Base-by-base conservation (phyloP, 345 rosid species). In the Gossypium australe region DNA sequence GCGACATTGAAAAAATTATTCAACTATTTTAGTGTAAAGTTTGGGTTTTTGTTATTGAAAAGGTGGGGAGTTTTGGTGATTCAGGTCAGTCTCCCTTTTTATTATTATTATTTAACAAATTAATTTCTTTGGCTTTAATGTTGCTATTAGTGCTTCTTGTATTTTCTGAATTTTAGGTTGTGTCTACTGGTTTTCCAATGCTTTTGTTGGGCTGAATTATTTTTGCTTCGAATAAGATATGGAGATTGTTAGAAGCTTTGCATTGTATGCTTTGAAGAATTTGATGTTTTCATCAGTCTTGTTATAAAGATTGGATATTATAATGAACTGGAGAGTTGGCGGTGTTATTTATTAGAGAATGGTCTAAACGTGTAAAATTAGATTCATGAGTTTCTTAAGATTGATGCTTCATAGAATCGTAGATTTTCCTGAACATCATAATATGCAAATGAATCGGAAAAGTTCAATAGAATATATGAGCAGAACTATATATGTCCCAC, bases 61-160 rank as follows among this genome's bases (percentile, higher is more conserved):
- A 72, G 69, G 55, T 53, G 71, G 70, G 48, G 62, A 53, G 47
- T 44, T 47, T 81, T 67, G 64, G 71, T 76, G 47, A 44, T 73
- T 67, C 25, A 57, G 81, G 83, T 80, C 27, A 62, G 78, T 72
- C 12, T 67, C 48, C 41, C 41, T 34, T 34, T 72, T 24, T 49
- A 43, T 53, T 59, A 2, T 9, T 67, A n/a, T 72, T 29, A n/a
- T 70, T 71, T 14, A 16, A 58, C 22, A 69, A 45, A 59, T 24
- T 59, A 11, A 59, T 59, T 25, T 24, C 22, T 44, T 11, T 20
- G 55, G 41, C 22, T 57, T 70, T 65, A 73, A 57, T 41, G 63
- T 73, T 61, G 57, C 66, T 52, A 11, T 1, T 45, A 27, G 29
- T 77, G 7, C 7, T 34, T 34, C 41, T 34, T 34, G 41, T 34